Evolutionary conservation across 116 monocot genomes (phyloP), one percentile per base, ranked within the genome.

Genomic region (Papilionanthe hybrid): DNA sequence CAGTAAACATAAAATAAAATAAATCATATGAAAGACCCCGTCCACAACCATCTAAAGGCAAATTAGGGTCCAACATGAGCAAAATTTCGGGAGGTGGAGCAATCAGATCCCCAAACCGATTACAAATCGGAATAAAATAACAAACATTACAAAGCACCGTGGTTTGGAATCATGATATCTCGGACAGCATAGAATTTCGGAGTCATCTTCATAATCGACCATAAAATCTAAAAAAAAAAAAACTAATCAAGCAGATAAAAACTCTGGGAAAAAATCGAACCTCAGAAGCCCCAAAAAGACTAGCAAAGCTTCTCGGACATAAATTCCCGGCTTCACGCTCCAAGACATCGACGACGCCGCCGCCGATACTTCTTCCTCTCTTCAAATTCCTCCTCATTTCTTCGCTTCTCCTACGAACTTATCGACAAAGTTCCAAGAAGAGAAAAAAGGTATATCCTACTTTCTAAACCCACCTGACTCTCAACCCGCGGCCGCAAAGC

Each of bases 321-420:
- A 92, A 56, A 68, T 78, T 76, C 53, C 96, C 96, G 5, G 86
- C 79, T 86, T 96, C 93, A 8, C 93, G 83, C 75, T 81, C 81
- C 79, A 88, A 86, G 18, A 96, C 30, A 32, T 78, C 81, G 20
- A 79, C 74, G 47, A 95, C 55, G 53, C 83, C 79, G 22, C 56
- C 65, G 20, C 72, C 75, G 22, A 18, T 49, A 49, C 20, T 78
- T 69, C 83, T 80, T 49, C 72, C 55, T 68, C 77, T 72, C 78
- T 83, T 82, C 23, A 77, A 41, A 13, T 20, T 18, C 76, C 67
- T 13, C 76, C 67, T 29, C 85, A 72, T 82, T 67, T 5, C 45
- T 75, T 29, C 3, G 7, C 17, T 20, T 9, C 19, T 42, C 81
- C 19, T 43, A 9, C 4, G 27, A 0, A 27, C 6, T 25, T 7